These are phyloP conservation scores for Oxyria digyna DNA, from an alignment of 148 eudicot genomes.

Conservation along the genomic window DNA sequence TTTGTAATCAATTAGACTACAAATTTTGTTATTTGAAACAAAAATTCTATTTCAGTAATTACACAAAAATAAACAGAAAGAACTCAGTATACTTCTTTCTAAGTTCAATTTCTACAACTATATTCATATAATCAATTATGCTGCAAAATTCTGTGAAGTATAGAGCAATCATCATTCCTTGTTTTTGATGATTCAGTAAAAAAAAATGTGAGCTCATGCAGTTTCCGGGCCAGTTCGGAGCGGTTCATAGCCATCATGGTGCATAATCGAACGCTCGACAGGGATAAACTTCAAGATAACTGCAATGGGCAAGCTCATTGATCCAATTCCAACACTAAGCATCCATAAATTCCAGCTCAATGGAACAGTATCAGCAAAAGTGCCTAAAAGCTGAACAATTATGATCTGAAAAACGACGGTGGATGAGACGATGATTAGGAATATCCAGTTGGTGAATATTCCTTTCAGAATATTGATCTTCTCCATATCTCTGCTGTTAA, in stretches of 20 bases:
- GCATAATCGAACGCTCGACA: slow-evolving; percentile 17
- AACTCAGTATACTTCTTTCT: background rate
- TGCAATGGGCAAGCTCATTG: slow-evolving; percentile 41
- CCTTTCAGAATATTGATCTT: slow-evolving; percentile 57
- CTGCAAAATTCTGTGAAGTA: too few species aligned
- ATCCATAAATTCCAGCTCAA: slow-evolving; percentile 40
- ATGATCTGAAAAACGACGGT: slow-evolving; percentile 55
- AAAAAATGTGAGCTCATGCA: slow-evolving; percentile 23
- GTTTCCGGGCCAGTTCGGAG: slow-evolving; percentile 66
- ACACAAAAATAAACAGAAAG: too few species aligned
- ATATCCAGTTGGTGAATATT: slow-evolving; percentile 54
- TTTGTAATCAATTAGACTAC: too few species aligned
- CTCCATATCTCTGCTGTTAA: slow-evolving; percentile 86
- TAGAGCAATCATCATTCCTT: background rate
- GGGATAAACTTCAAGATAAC: slow-evolving; percentile 53
- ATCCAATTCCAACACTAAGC: slow-evolving; percentile 41
- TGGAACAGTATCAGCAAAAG: slow-evolving; percentile 59
- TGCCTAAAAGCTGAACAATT: slow-evolving; percentile 64
- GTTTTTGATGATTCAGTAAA: background rate
- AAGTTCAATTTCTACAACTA: background rate
- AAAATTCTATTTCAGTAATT: too few species aligned
- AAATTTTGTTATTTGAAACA: too few species aligned
- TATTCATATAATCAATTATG: background rate
- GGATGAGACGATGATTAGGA: slow-evolving; percentile 32
- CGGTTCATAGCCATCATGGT: slow-evolving; percentile 59